These are phyloP conservation scores for Phialophora expanda DNA, from an alignment of 2,329 filamentous ascomycete genomes.

Conservation along the genomic window DNA sequence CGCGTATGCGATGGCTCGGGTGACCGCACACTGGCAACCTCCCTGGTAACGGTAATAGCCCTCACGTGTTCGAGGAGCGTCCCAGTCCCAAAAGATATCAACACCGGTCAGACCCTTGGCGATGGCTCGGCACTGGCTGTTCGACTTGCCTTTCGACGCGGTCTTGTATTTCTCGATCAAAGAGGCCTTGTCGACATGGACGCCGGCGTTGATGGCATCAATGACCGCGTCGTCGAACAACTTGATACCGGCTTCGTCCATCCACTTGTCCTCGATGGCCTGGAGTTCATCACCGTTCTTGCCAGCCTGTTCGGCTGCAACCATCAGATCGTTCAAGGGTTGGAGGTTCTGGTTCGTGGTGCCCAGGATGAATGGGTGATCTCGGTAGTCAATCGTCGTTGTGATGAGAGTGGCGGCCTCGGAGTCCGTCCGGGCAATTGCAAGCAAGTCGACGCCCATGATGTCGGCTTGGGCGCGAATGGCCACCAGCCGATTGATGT, in stretches of 20 bases:
- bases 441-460: conserved; percentile 92
- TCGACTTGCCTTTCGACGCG: conserved; percentile 80
- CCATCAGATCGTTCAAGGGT: conserved; percentile 89
- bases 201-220: conserved; percentile 75
- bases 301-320: conserved; percentile 78
- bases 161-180: conserved; percentile 70
- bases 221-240: conserved; percentile 90
- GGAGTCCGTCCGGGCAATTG: conserved; percentile 92
- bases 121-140: conserved; percentile 77
- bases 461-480: conserved; percentile 98
- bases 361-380: conserved; percentile 92
- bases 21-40: conserved; percentile 87
- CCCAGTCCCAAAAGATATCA: conserved; percentile 94
- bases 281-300: conserved; percentile 83
- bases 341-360: conserved; percentile 82
- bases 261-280: conserved; percentile 90
- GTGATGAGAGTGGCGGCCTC: conserved; percentile 98
- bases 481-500: conserved; percentile 96
- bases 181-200: conserved; percentile 70
- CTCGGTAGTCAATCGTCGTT: conserved; percentile 91
- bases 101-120: conserved; percentile 77
- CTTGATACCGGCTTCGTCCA: conserved; percentile 75
- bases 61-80: conserved; percentile 87
- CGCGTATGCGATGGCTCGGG: conserved; percentile 87
- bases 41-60: conserved; percentile 94